These are phyloP conservation scores for Arabidopsis lyrata DNA, from an alignment of 441 rosid genomes.

Conservation along the genomic window DNA sequence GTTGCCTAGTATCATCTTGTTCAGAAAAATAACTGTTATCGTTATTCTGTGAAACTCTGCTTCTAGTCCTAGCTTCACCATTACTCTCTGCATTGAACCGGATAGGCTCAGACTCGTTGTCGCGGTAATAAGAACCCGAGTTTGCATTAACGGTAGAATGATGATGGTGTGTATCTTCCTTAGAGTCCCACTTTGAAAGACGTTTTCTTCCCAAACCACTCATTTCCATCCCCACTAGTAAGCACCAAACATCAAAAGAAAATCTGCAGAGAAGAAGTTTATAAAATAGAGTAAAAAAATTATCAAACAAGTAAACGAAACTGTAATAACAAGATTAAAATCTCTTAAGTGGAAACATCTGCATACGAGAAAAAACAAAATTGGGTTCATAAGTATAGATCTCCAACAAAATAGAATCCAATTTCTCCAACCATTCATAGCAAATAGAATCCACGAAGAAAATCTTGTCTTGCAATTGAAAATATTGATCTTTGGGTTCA, in stretches of 20 bases:
- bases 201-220: constrained; percentile 69
- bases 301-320: not conserved
- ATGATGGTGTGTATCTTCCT: constrained; percentile 50
- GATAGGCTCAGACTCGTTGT: constrained; percentile 55
- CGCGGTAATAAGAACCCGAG: constrained; percentile 51
- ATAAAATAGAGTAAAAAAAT: not conserved
- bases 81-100: constrained; percentile 54
- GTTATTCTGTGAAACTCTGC: constrained; percentile 59
- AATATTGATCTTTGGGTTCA: not conserved
- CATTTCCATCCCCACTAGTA: constrained; percentile 51
- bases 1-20: constrained; percentile 81
- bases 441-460: not conserved
- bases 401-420: not conserved
- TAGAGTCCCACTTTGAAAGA: constrained; percentile 81
- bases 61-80: constrained; percentile 57
- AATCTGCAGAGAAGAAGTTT: constrained; percentile 24
- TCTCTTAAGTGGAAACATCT: no score
- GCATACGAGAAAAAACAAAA: no score
- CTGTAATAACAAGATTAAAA: not conserved
- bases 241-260: not conserved
- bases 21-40: constrained; percentile 75
- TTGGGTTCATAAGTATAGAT: no score
- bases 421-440: not conserved
- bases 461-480: not conserved
- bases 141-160: constrained; percentile 50